These are phyloP conservation scores for Lepraria neglecta DNA, from an alignment of 495 filamentous ascomycete species.

Conservation along the genomic window DNA sequence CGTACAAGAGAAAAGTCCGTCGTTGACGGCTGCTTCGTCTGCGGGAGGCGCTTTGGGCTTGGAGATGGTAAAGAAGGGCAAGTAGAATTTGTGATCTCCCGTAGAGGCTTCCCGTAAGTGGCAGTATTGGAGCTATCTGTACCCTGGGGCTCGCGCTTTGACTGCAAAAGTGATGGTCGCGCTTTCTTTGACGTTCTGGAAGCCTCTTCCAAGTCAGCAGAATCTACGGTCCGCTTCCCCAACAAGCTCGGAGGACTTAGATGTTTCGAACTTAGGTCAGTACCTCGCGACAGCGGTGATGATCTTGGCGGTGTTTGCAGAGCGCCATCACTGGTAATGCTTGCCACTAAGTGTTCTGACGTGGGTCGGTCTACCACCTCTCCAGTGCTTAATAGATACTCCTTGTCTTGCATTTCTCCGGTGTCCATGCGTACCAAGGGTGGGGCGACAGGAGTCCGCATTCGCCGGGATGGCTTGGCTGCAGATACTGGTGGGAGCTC, in stretches of 20 bases:
- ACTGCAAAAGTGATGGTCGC: not conserved
- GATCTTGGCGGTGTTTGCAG: constrained; percentile 20
- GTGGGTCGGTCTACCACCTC: constrained; percentile 11
- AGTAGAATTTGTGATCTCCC: constrained; percentile 11
- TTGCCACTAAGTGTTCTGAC: constrained; percentile 9
- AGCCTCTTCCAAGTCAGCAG: constrained; percentile 2
- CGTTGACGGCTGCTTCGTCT: not conserved
- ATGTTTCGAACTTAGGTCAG: not conserved
- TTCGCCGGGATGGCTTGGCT: not conserved
- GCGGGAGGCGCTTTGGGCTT: not conserved
- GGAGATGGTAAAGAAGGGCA: not conserved
- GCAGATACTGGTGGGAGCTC: not conserved
- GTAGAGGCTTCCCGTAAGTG: constrained; percentile 2
- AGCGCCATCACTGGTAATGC: constrained; percentile 7
- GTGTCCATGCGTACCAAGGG: constrained; percentile 29
- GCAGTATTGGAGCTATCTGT: not conserved
- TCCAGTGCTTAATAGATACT: constrained; percentile 18
- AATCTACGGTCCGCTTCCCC: not conserved
- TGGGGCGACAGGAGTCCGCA: constrained; percentile 4
- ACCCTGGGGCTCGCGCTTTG: not conserved
- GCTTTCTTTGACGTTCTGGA: constrained; percentile 11
- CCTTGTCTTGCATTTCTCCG: constrained; percentile 23
- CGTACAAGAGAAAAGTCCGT: constrained; percentile 11
- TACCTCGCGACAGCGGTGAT: not conserved
- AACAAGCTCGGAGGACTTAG: not conserved